phyloP scores from a whole-genome alignment of 2,329 filamentous ascomycete genomes.

The Fusarium sp. region DNA sequence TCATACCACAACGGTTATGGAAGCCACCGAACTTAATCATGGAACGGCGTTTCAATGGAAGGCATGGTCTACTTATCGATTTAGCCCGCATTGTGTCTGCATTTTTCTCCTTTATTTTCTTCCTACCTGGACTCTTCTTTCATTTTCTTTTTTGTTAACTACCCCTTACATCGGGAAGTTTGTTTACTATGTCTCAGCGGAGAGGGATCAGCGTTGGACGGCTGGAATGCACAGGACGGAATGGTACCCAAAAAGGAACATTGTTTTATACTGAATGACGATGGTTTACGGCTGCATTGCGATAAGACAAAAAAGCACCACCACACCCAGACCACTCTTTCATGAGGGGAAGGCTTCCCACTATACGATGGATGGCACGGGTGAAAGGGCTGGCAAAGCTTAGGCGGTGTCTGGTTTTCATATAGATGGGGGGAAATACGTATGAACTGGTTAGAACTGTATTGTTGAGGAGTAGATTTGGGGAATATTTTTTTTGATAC shows the following conservation, averaged over 20 bases:
- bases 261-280: slow-evolving; percentile 49
- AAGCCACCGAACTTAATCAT: slow-evolving; percentile 43
- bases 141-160: slow-evolving; percentile 28
- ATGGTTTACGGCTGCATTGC: slow-evolving; percentile 51
- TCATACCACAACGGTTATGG: slow-evolving; percentile 25
- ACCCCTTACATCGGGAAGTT: slow-evolving; percentile 14
- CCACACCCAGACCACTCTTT: slow-evolving; percentile 25
- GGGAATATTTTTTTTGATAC: slow-evolving; percentile 43
- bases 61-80: slow-evolving; percentile 44
- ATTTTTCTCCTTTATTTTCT: slow-evolving; percentile 39
- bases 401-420: slow-evolving; percentile 38
- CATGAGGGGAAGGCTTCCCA: slow-evolving; percentile 16
- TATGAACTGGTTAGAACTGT: slow-evolving; percentile 47
- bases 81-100: slow-evolving; percentile 46
- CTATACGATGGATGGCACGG: slow-evolving; percentile 19
- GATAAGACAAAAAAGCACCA: slow-evolving; percentile 46
- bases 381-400: slow-evolving; percentile 29
- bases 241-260: slow-evolving; percentile 46
- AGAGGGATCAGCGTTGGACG: slow-evolving; percentile 40
- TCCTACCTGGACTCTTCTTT: slow-evolving; percentile 23
- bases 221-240: slow-evolving; percentile 44
- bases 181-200: slow-evolving; percentile 40
- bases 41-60: slow-evolving; percentile 48
- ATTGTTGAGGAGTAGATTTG: slow-evolving; percentile 41
- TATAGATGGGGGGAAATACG: slow-evolving; percentile 43